Evolutionary conservation across 371 early-diverging fungal species (phyloP).

Genomic region (Haplosporangium sp.): DNA sequence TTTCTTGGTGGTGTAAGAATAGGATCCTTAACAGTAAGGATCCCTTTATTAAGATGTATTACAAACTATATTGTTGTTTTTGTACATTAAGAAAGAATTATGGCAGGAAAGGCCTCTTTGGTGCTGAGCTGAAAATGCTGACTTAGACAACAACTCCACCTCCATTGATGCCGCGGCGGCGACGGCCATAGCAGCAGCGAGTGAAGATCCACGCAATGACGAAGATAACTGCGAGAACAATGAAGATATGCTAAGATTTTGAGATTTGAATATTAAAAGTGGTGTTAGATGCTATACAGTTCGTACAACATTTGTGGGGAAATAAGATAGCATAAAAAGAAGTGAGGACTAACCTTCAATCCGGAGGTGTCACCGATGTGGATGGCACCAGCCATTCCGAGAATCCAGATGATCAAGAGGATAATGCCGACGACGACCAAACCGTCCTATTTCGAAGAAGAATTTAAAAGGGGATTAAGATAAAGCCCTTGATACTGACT

Average conservation of each 20-base stretch:
- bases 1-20: no score
- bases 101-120: no score
- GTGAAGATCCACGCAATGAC: constrained; percentile 46
- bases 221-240: constrained; percentile 33
- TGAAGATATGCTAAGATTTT: constrained; percentile 33
- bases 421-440: constrained; percentile 43
- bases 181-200: constrained; percentile 32
- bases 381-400: constrained; percentile 23
- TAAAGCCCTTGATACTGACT: no score
- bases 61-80: no score
- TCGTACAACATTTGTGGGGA: no score
- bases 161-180: constrained; percentile 15
- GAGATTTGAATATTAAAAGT: no score
- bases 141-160: constrained; percentile 21
- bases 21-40: no score
- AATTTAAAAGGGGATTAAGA: not conserved
- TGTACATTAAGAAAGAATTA: no score
- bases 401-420: constrained; percentile 40
- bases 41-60: no score
- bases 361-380: constrained; percentile 21
- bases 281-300: no score
- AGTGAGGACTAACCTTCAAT: constrained; percentile 16
- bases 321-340: no score
- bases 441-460: constrained; percentile 28
- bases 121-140: not conserved